Conservation (phyloP, 345 rosid genomes). For the Linum usitatissimum region DNA sequence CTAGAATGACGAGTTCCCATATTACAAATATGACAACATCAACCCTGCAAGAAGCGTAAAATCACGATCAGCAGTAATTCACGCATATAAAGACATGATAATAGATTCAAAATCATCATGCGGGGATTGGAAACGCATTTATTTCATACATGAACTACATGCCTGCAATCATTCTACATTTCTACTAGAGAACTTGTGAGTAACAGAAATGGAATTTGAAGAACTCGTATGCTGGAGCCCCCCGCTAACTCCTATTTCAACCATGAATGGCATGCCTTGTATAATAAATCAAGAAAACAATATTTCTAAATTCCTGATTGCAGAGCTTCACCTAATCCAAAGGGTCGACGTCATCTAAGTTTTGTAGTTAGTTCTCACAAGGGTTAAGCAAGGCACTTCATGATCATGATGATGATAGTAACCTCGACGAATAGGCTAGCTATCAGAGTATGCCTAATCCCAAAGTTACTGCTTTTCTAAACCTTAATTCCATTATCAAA, state of each 20-base stretch:
- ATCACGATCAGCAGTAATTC: constrained; percentile 1
- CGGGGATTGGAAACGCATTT: neutral
- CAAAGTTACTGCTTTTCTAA: neutral
- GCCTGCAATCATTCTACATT: too few relatives aligned
- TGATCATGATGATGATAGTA: neutral
- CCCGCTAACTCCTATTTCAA: neutral
- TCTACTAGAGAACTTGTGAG: neutral
- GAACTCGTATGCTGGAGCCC: neutral
- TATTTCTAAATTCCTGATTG: neutral
- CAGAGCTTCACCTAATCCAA: neutral
- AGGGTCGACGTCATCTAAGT: too few relatives aligned
- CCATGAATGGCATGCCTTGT: neutral
- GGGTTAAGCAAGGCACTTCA: neutral
- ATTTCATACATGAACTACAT: neutral
- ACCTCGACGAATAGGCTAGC: neutral
- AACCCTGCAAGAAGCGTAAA: constrained; percentile 47
- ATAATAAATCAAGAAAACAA: neutral
- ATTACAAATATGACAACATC: constrained; percentile 80
- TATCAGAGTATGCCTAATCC: neutral
- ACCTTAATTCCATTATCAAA: neutral
- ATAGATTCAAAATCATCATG: too few relatives aligned
- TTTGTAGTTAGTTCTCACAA: too few relatives aligned
- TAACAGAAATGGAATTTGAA: neutral
- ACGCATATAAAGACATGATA: neutral
- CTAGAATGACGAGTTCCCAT: constrained; percentile 86